Conservation (phyloP, 1,284 basidiomycete genomes). For the Sutorius eximius region DNA sequence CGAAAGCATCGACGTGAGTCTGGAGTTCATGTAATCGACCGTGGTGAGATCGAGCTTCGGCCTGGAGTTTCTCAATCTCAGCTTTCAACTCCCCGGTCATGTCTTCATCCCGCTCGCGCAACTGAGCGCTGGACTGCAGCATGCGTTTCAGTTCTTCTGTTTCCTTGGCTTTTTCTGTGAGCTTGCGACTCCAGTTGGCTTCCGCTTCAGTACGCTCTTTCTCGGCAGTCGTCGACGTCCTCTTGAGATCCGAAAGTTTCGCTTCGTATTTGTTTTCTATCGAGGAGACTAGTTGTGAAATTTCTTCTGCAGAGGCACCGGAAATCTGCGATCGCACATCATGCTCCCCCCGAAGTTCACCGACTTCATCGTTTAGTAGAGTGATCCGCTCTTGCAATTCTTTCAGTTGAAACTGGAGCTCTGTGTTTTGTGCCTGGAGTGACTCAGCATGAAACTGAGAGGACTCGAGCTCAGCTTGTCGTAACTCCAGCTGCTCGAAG, state of each 20-base stretch:
- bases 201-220: constrained; percentile 79
- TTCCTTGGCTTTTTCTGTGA: constrained; percentile 75
- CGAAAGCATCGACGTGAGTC: constrained; percentile 48
- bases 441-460: constrained; percentile 72
- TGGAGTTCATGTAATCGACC: constrained; percentile 50
- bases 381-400: constrained; percentile 73
- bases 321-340: constrained; percentile 47
- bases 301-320: constrained; percentile 61
- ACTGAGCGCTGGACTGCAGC: constrained; percentile 57
- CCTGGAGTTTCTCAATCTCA: constrained; percentile 54
- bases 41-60: constrained; percentile 48
- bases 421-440: constrained; percentile 74
- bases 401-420: constrained; percentile 82
- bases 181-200: constrained; percentile 79
- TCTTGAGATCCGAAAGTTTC: constrained; percentile 68
- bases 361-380: constrained; percentile 72
- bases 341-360: constrained; percentile 61
- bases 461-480: constrained; percentile 86
- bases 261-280: constrained; percentile 76
- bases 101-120: constrained; percentile 59
- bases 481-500: constrained; percentile 82
- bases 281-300: constrained; percentile 74
- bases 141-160: constrained; percentile 68
- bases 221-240: constrained; percentile 57
- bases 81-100: constrained; percentile 52